Evolutionary conservation across 2,329 filamentous ascomycete genomes (phyloP), one percentile per base, ranked within the genome.

Genomic region (Bipolaris victoriae): DNA sequence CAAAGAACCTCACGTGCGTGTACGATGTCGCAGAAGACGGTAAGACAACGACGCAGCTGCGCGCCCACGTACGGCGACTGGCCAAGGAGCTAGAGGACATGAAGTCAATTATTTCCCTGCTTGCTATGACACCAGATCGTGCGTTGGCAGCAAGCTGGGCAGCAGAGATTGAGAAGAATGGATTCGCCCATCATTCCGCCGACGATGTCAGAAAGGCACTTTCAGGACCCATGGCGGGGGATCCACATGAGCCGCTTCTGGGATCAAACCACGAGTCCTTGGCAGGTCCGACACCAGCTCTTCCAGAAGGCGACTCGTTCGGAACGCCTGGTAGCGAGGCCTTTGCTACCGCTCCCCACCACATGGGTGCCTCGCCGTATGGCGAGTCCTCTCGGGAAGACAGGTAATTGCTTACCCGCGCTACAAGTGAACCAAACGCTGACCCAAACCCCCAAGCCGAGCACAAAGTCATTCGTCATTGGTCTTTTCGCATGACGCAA

Each of bases 1-100:
- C 72, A 18, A 77, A 77, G 48, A 76, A 72, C 35, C 67, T 76
- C 11, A 68, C 65, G 9, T 77, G 74, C 52, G 66, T 74, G 16
- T 77, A 77, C 57, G 74, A 77, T 58, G 72, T 77, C 37, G 73
- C 73, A 22, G 73, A 76, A 57, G 74, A 77, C 60, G 73, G 74
- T 7, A 75, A 76, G 57, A 76, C 73, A 29, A 76, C 74, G 10
- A 76, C 73, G 33, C 74, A 76, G 49, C 45, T 77, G 60, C 68
- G 74, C 16, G 73, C 73, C 29, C 74, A 77, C 59, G 73, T 77
- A 7, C 66, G 72, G 50, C 68, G 74, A 35, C 55, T 77, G 48
- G 73, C 70, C 24, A 76, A 75, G 58, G 74, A 77, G 47, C 54
- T 76, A n/a, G 73, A 77, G 39, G 74, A 77, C 52, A 71, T 76